Evolutionary conservation across 2,329 filamentous ascomycete species (phyloP).

Genomic region (Reticulascus tulasneorum): DNA sequence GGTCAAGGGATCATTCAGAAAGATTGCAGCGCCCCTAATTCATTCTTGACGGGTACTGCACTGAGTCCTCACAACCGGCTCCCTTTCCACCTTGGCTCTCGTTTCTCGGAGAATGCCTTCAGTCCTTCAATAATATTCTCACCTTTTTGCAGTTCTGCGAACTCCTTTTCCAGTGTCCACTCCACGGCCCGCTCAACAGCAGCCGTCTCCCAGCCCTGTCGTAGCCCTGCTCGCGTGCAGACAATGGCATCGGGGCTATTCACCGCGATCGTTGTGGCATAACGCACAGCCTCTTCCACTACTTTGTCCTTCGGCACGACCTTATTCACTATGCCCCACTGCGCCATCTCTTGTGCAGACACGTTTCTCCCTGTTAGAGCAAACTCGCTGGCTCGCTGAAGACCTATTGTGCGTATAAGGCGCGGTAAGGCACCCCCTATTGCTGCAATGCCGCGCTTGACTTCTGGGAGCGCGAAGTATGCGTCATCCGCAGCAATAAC

Average conservation of each 20-base stretch:
- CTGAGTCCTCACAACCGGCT: constrained; percentile 18
- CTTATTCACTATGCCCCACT: constrained; percentile 20
- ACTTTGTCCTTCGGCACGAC: constrained; percentile 12
- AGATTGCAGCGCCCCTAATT: no score
- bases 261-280: constrained; percentile 11
- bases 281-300: constrained; percentile 15
- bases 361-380: constrained; percentile 18
- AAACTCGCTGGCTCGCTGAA: constrained; percentile 20
- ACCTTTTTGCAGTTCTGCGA: constrained; percentile 23
- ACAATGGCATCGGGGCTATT: constrained; percentile 31
- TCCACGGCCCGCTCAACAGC: constrained; percentile 32
- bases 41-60: no score
- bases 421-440: constrained; percentile 48
- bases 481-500: constrained; percentile 48
- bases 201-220: constrained; percentile 34
- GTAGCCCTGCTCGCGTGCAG: constrained; percentile 33
- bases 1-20: no score
- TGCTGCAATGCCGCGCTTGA: constrained; percentile 49
- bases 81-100: constrained; percentile 22
- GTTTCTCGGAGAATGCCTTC: constrained; percentile 23
- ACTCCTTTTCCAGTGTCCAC: constrained; percentile 23
- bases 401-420: constrained; percentile 36
- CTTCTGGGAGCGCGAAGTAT: constrained; percentile 50
- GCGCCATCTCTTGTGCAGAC: constrained; percentile 17
- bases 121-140: constrained; percentile 25